Evolutionary conservation across 2,329 filamentous ascomycete genomes (phyloP), one percentile per base, ranked within the genome.

Genomic region (Neopestalotiopsis rosae): DNA sequence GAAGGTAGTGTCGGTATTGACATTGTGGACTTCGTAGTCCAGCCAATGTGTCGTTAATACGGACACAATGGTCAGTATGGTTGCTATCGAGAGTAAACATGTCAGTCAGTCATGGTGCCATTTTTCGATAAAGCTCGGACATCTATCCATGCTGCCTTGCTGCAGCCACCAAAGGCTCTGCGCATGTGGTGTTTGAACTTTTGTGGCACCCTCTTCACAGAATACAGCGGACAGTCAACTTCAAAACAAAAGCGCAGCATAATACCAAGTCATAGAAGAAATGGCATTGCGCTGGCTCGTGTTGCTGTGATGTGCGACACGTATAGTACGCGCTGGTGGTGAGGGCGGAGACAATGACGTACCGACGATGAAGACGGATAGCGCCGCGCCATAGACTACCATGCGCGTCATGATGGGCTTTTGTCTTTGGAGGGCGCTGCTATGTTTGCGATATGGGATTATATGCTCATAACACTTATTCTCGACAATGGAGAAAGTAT

Each of bases 1-100:
- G 72, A 86, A 83, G 45, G 78, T 82, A 69, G 82, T 80, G 76
- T 84, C 84, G 45, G 81, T 76, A 61, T 76, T 76, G 65, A 84
- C 80, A 20, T 84, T 83, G 7, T 83, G 84, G 57, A 89, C 87
- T 58, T 86, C 82, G 78, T 89, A 94, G 67, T 86, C 86, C 65
- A 94, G 83, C 93, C 93, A 96, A 79, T 89, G 84, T 17, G 93
- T 91, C 61, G 91, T 85, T 70, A 89, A 82, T 73, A 94, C 92
- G 67, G 92, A 88, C 56, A 88, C 85, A 66, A 95, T 84, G 30
- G 92, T 93, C 86, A 94, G 89, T 70, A 87, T 87, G 38, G 90
- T 92, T 68, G 91, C 92, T 94, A 77, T 65, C 63, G 52, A 34
- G 67, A 65, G 61, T 66, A 34, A 12, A 40, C 32, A 62, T 42